Base-by-base conservation (phyloP, 2,329 filamentous ascomycete genomes). In the Aspergillus sergii region DNA sequence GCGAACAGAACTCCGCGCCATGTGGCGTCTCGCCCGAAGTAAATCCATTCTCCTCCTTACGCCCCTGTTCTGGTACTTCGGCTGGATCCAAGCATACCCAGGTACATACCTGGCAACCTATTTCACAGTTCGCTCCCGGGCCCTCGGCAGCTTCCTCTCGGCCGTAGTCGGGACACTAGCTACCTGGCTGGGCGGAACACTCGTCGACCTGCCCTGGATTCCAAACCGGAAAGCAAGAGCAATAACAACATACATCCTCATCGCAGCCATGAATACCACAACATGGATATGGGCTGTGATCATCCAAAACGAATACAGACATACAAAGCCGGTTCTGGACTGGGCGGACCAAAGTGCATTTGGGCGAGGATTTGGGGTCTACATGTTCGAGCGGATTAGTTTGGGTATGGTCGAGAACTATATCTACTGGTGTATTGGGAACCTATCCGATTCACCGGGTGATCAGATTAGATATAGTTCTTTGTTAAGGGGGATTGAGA, bases 201-300 rank as follows among this genome's bases (percentile, higher is more conserved):
- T 81, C 1, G 73, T 81, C 8, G 79, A 80, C 59, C 51, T 79
- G 0, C 73, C 73, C 1, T 82, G 81, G 77, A 65, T 71, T 26
- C 78, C 76, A 46, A 76, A 68, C 53, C 74, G 79, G 26, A 78
- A 80, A 64, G 75, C 73, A 5, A 75, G 82, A 19, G 80, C 82
- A 19, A 63, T 80, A 10, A 62, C 68, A 21, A 79, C 79, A 1
- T 84, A 77, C 63, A 63, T 70, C 23, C 61, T 83, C 8, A 81
- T 83, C 19, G 77, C 80, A 0, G 55, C 73, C 9, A 65, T 83
- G 28, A 81, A 82, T 65, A 79, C 75, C 32, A 74, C 77, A 1
- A 81, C 79, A 0, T 84, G 81, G 81, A 80, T 81, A 16, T 84
- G 82, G 79, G 80, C 78, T 3, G 78, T 82, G 36, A 72, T 80